phyloP scores from a whole-genome alignment of 176 grass and related monocot species.

The Ampelocalamus luodianensis region DNA sequence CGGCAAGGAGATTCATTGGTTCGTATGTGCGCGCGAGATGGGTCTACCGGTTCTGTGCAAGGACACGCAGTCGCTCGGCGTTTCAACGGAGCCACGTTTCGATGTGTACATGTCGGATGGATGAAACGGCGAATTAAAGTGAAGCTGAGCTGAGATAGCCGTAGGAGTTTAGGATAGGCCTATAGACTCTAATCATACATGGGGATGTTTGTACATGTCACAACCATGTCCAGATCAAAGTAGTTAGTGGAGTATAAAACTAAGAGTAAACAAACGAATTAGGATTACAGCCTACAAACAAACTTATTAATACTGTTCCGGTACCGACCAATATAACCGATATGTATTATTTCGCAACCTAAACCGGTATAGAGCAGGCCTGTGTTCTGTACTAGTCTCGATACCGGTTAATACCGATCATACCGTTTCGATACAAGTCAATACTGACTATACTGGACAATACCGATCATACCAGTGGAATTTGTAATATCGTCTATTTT shows the following conservation, averaged over 20 bases:
- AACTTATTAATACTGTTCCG: too few relatives aligned
- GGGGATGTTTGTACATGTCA: too few relatives aligned
- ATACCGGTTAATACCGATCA: too few relatives aligned
- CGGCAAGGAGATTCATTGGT: slow-evolving; percentile 4
- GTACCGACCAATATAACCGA: too few relatives aligned
- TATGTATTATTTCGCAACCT: too few relatives aligned
- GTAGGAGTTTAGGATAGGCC: neutral
- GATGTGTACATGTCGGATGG: neutral
- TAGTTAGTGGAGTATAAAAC: neutral
- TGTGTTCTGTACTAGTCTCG: too few relatives aligned
- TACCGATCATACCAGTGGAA: too few relatives aligned
- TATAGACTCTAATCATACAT: neutral
- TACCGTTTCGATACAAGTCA: too few relatives aligned
- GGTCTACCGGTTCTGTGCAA: neutral
- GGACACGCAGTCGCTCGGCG: neutral
- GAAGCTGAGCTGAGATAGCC: neutral
- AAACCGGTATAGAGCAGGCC: too few relatives aligned
- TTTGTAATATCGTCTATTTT: too few relatives aligned
- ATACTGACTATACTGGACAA: too few relatives aligned
- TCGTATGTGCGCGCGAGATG: neutral
- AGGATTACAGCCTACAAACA: neutral
- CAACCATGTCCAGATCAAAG: neutral
- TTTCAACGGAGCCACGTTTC: neutral
- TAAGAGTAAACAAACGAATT: neutral
- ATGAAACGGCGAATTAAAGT: neutral